Conservation (phyloP, 192 early-diverging fungal species). For the Coemansia sp. region DNA sequence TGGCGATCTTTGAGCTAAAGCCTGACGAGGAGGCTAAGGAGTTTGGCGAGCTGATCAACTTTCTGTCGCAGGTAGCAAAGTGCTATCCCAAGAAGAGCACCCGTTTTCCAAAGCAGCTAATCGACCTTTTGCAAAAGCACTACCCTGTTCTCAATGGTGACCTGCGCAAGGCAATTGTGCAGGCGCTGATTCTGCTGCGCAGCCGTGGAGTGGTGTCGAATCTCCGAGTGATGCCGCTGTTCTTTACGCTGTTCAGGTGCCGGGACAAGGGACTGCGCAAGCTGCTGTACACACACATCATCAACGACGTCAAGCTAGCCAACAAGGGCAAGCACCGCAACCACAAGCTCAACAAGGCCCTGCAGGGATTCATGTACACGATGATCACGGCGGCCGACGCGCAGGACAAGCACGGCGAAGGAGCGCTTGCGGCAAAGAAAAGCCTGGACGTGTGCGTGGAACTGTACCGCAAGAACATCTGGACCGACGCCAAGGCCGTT, state of each 20-base stretch:
- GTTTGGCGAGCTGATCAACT: slow-evolving; percentile 87
- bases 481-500: slow-evolving; percentile 98
- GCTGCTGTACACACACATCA: slow-evolving; percentile 89
- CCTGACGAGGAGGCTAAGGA: slow-evolving; percentile 77
- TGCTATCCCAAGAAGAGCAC: slow-evolving; percentile 85
- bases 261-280: slow-evolving; percentile 90
- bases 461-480: slow-evolving; percentile 93
- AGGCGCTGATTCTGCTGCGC: slow-evolving; percentile 84
- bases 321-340: slow-evolving; percentile 90
- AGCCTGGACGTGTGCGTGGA: slow-evolving; percentile 97
- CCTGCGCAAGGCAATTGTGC: slow-evolving; percentile 83
- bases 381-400: slow-evolving; percentile 78
- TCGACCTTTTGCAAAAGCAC: slow-evolving; percentile 79
- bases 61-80: slow-evolving; percentile 82
- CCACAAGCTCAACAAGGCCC: slow-evolving; percentile 95
- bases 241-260: slow-evolving; percentile 95
- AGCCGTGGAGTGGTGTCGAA: slow-evolving; percentile 80
- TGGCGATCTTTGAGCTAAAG: slow-evolving; percentile 87
- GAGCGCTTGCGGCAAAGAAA: slow-evolving; percentile 91
- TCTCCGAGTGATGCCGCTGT: slow-evolving; percentile 75
- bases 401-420: slow-evolving; percentile 66
- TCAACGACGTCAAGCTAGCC: slow-evolving; percentile 90
- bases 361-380: slow-evolving; percentile 98
- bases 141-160: slow-evolving; percentile 81
- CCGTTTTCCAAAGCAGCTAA: slow-evolving; percentile 81